Evolutionary conservation across 805 yeast species (phyloP).

Genomic region (Ogataea dorogensis): DNA sequence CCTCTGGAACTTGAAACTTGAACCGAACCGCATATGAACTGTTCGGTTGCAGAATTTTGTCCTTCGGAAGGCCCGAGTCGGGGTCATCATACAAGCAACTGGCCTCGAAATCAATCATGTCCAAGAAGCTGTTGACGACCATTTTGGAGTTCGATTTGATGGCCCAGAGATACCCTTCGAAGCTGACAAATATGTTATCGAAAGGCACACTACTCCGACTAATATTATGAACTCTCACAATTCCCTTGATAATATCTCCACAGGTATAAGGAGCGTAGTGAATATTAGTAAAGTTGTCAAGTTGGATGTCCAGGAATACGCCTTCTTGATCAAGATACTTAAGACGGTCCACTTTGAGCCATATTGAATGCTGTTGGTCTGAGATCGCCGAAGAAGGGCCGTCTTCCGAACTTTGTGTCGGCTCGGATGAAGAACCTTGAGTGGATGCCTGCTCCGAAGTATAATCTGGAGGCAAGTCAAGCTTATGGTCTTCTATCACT

Average conservation of each 20-base stretch:
- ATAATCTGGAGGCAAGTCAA: conserved; percentile 15
- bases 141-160: conserved; percentile 11
- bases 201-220: conserved; percentile 32
- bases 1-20: conserved; percentile 19
- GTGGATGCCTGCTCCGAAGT: not conserved
- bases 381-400: conserved; percentile 6
- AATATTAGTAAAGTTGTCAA: conserved; percentile 19
- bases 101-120: conserved; percentile 39
- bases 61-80: conserved; percentile 17
- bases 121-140: conserved; percentile 32
- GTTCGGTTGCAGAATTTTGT: conserved; percentile 16
- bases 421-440: not conserved
- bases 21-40: conserved; percentile 18
- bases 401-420: not conserved
- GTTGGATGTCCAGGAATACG: conserved; percentile 31
- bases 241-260: conserved; percentile 16
- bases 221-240: conserved; percentile 17
- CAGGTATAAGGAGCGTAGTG: conserved; percentile 15
- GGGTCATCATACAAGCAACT: conserved; percentile 17
- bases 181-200: conserved; percentile 43
- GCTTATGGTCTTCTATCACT: conserved; percentile 10
- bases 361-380: conserved; percentile 13
- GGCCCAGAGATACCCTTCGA: conserved; percentile 40
- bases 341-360: conserved; percentile 14
- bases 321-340: conserved; percentile 12